Conservation (phyloP, 768 basidiomycete genomes). For the Kwoniella europaea region DNA sequence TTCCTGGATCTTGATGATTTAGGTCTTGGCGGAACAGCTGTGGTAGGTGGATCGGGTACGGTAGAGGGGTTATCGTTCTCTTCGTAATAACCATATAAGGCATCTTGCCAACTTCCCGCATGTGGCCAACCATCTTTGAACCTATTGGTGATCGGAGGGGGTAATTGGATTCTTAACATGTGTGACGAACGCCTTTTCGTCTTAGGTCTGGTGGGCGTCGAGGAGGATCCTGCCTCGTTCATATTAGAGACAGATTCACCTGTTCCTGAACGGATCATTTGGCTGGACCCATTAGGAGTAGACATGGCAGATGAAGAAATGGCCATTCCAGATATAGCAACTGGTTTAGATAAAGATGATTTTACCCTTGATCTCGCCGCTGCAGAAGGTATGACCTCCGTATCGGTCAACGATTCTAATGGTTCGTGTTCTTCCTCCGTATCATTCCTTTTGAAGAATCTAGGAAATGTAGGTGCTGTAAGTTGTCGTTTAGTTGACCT, state of each 20-base stretch:
- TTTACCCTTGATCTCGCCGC: not conserved
- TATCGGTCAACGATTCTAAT: slow-evolving; percentile 21
- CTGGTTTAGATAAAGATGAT: slow-evolving; percentile 18
- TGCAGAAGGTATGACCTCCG: slow-evolving; percentile 16
- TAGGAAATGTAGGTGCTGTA: slow-evolving; percentile 27
- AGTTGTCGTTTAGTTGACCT: slow-evolving; percentile 14
- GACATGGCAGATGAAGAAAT: not conserved
- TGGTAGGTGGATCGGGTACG: not conserved
- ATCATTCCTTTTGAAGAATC: slow-evolving; percentile 17
- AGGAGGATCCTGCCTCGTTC: not conserved
- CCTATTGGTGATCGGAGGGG: slow-evolving; percentile 34
- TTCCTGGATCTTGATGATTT: slow-evolving; percentile 9
- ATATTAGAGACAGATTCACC: slow-evolving; percentile 1
- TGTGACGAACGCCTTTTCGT: slow-evolving; percentile 11
- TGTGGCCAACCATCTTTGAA: slow-evolving; percentile 45
- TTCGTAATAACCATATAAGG: slow-evolving; percentile 42
- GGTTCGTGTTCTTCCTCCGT: slow-evolving; percentile 15
- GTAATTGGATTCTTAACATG: slow-evolving; percentile 30
- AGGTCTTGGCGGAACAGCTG: not conserved
- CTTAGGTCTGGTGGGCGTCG: slow-evolving; percentile 25
- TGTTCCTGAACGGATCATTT: not conserved
- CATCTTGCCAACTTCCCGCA: slow-evolving; percentile 52
- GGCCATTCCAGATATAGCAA: slow-evolving; percentile 1
- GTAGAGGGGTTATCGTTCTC: slow-evolving; percentile 6
- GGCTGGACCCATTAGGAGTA: not conserved